These are phyloP conservation scores for Solanum medicagineum DNA, from an alignment of 257 asterid species.

Conservation along the genomic window DNA sequence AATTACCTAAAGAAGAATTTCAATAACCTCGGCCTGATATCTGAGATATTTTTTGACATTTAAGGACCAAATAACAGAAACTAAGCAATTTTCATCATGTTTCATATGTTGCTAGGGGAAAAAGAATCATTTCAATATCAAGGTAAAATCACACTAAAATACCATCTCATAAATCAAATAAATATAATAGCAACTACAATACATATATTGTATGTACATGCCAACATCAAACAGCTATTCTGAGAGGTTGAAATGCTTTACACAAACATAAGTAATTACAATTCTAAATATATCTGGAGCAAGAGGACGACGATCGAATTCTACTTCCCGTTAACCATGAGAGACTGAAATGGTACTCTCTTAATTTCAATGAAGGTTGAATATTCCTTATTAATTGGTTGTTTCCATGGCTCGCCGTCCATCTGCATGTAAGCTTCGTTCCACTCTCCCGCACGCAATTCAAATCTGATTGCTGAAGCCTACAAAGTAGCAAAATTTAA, in stretches of 20 bases:
- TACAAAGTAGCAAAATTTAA: constrained; percentile 1
- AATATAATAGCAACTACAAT: neutral
- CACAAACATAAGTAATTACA: neutral
- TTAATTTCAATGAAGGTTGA: constrained; percentile 66
- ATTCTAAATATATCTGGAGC: neutral
- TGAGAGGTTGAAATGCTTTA: neutral
- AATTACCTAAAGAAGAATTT: no score
- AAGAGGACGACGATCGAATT: neutral
- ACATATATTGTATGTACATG: neutral
- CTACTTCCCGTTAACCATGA: constrained; percentile 41
- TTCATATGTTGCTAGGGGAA: no score
- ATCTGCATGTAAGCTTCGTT: constrained; percentile 62
- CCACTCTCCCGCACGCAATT: constrained; percentile 95
- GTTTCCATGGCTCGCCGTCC: constrained; percentile 98
- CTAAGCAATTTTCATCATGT: no score
- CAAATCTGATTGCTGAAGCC: constrained; percentile 76
- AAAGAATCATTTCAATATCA: neutral
- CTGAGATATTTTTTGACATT: no score
- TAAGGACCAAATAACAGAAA: no score
- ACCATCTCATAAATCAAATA: neutral
- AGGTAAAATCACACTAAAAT: neutral
- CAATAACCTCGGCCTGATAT: no score
- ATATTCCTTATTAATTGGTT: constrained; percentile 56
- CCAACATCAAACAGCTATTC: neutral
- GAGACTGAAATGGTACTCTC: constrained; percentile 47